These are phyloP conservation scores for Pseudopyricularia javanii DNA, from an alignment of 2,329 filamentous ascomycete species.

Conservation along the genomic window DNA sequence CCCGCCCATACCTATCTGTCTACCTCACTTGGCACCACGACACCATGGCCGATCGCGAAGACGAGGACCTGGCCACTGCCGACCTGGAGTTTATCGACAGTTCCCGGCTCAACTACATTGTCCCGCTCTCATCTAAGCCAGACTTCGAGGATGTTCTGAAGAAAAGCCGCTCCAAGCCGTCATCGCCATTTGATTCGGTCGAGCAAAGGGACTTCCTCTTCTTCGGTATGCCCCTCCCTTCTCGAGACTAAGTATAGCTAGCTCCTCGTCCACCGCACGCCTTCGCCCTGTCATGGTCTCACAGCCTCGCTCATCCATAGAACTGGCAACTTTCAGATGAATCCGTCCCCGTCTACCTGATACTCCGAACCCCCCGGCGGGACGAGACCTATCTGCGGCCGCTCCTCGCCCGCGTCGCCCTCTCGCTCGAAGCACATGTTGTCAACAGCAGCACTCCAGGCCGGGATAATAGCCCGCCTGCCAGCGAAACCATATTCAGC, in stretches of 20 bases:
- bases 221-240: slow-evolving; percentile 45
- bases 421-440: slow-evolving; percentile 56
- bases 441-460: slow-evolving; percentile 41
- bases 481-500: slow-evolving; percentile 48
- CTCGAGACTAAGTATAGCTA: neutral
- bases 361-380: slow-evolving; percentile 51
- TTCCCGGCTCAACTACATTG: slow-evolving; percentile 47
- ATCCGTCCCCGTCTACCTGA: slow-evolving; percentile 54
- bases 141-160: slow-evolving; percentile 39
- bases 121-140: slow-evolving; percentile 44
- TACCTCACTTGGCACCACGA: neutral
- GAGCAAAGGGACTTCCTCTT: slow-evolving; percentile 53
- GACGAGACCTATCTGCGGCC: slow-evolving; percentile 43
- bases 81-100: slow-evolving; percentile 39
- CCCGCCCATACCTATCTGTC: too few species aligned
- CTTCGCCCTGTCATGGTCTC: slow-evolving; percentile 18
- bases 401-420: slow-evolving; percentile 48
- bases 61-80: slow-evolving; percentile 16
- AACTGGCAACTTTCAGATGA: slow-evolving; percentile 47
- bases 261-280: slow-evolving; percentile 4
- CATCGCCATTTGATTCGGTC: slow-evolving; percentile 42
- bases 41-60: slow-evolving; percentile 14
- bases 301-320: slow-evolving; percentile 32
- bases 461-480: slow-evolving; percentile 28
- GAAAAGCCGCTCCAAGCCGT: slow-evolving; percentile 18